Conservation (phyloP, 169 alveolate species). For the Plasmodium billcollinsi region DNA sequence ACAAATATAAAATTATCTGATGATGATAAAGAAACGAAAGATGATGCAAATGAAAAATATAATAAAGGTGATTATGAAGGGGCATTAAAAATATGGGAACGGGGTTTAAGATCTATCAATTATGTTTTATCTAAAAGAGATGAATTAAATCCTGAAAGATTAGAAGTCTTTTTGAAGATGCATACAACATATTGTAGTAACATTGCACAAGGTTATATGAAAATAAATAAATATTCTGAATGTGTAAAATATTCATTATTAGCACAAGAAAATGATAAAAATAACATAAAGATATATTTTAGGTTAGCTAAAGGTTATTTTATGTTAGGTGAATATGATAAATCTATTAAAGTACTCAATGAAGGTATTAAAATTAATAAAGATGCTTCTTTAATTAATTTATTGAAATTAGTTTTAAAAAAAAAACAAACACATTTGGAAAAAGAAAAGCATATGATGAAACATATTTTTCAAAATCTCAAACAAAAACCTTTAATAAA, state of each 20-base stretch:
- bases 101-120: constrained; percentile 59
- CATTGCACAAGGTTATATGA: constrained; percentile 74
- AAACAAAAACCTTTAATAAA: constrained; percentile 48
- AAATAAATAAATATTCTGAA: constrained; percentile 60
- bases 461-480: constrained; percentile 57
- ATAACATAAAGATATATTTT: constrained; percentile 52
- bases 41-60: constrained; percentile 75
- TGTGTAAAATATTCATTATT: constrained; percentile 68
- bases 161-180: constrained; percentile 25
- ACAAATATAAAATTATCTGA: constrained; percentile 9
- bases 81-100: constrained; percentile 64
- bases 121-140: constrained; percentile 70
- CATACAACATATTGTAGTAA: constrained; percentile 71
- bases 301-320: constrained; percentile 72
- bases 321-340: constrained; percentile 73
- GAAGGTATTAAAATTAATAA: constrained; percentile 73
- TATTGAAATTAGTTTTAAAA: constrained; percentile 42
- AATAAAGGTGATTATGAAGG: constrained; percentile 64
- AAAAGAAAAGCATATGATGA: constrained; percentile 73
- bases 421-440: constrained; percentile 50
- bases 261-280: constrained; percentile 65
- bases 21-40: constrained; percentile 53
- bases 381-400: constrained; percentile 50
- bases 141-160: constrained; percentile 43
- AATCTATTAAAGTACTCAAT: constrained; percentile 52